Percentiles rank a stretch among this genome's conserved stretches.
Evolutionary conservation across 495 filamentous ascomycete genomes (phyloP).

Genomic region (Bathelium albidoporum): DNA sequence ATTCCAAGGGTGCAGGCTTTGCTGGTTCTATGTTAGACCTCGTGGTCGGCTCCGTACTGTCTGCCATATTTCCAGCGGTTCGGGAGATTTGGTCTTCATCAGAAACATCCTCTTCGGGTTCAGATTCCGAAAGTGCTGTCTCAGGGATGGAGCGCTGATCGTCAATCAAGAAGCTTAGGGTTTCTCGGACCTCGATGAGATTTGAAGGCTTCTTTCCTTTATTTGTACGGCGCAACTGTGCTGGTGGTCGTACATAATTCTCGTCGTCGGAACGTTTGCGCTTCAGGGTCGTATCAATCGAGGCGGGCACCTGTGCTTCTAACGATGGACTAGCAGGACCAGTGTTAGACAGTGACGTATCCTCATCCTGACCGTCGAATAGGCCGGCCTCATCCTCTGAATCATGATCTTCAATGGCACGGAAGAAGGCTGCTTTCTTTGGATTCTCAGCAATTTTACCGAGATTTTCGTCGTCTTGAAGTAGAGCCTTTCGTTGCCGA

Average conservation of each 20-base stretch:
- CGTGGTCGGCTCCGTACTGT: constrained; percentile 7
- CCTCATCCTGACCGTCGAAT: constrained; percentile 37
- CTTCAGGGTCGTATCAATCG: constrained; percentile 30
- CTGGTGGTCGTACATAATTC: constrained; percentile 42
- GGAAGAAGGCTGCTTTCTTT: constrained; percentile 80
- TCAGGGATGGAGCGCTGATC: constrained; percentile 51
- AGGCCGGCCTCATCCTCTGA: constrained; percentile 69
- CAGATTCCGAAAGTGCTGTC: constrained; percentile 29
- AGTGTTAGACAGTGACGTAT: constrained; percentile 20
- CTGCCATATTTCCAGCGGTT: neutral
- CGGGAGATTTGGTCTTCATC: constrained; percentile 16
- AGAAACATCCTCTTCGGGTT: constrained; percentile 28
- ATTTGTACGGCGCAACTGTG: constrained; percentile 54
- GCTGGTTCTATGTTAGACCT: constrained; percentile 28
- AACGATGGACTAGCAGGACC: constrained; percentile 30
- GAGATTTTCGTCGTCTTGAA: constrained; percentile 74
- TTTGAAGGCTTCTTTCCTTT: constrained; percentile 50
- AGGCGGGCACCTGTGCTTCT: constrained; percentile 11
- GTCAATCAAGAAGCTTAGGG: constrained; percentile 71
- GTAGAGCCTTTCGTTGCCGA: constrained; percentile 79
- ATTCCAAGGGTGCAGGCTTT: constrained; percentile 30
- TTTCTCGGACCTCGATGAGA: constrained; percentile 69
- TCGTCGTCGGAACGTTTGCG: constrained; percentile 41
- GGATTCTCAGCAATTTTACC: constrained; percentile 81
- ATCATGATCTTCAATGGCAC: constrained; percentile 74